Base-by-base conservation (phyloP, 768 basidiomycete species). In the Lepiota brunneoincarnata region DNA sequence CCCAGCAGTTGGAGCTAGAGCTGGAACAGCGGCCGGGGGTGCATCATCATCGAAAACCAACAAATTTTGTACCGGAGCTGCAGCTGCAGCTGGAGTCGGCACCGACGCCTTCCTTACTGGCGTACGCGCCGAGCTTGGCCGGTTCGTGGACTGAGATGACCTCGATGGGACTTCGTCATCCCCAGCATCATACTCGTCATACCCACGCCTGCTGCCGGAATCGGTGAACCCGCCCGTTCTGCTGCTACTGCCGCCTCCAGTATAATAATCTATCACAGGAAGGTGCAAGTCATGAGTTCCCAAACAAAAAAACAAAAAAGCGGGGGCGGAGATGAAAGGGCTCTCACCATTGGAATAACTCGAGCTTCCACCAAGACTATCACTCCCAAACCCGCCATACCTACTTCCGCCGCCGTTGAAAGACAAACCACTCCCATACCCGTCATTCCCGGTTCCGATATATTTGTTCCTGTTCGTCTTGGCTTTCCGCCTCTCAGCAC, bases 161-260 rank as follows among this genome's bases (percentile, higher is more conserved):
- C 67, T 59, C 12, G 66, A 51, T 15, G 68, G 57, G 31, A 74
- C 64, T 58, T 96, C 93, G 56, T 98, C 95, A 55, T 93, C 93
- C 1, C 96, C 96, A 11, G 96, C 97, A 59, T 96, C 91, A 68
- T 99, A 99, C 67, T 98, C 95, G 63, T 98, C 95, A 59, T 84
- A 98, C 51, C 82, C 72, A 37, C 82, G 66, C 11, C 67, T 57
- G 23, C 38, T 69, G 6, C 69, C 67, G 28, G 69, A 74, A 57
- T 92, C 89, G 47, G 80, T 75, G 71, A 88, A 91, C 1, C 78
- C 78, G n/a, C 60, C 51, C 38, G 45, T 35, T 26, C 58, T 47
- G 3, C 64, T 62, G 17, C 61, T 61, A 49, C 75, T 70, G 7
- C 81, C 74, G 6, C 76, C 74, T 3, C 79, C 74, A 36, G 66